phyloP scores from a whole-genome alignment of 495 filamentous ascomycete species.

The Pseudomonodictys pantanalensis region DNA sequence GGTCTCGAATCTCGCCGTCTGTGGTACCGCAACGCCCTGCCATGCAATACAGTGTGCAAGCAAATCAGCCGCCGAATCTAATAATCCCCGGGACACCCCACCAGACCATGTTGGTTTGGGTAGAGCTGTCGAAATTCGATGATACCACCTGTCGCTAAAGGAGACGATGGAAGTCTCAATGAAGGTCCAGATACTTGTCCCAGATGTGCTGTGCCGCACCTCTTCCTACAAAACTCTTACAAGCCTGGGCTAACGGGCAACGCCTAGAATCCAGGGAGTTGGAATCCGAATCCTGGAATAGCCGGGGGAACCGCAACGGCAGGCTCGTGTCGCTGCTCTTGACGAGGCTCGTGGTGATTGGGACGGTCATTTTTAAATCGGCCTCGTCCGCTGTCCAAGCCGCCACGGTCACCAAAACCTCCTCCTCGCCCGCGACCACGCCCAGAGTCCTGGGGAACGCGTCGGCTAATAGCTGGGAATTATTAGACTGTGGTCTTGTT shows the following conservation, averaged over 20 bases:
- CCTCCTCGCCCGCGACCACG: conserved; percentile 56
- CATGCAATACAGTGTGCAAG: conserved; percentile 7
- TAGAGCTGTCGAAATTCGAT: too few species aligned
- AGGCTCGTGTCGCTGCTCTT: conserved; percentile 44
- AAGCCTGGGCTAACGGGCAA: too few species aligned
- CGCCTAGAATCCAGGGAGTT: conserved; percentile 45
- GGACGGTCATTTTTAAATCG: conserved; percentile 46
- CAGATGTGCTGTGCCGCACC: background rate
- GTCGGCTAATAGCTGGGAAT: conserved; percentile 68
- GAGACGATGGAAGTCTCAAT: too few species aligned
- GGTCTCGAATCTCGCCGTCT: background rate
- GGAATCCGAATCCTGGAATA: conserved; percentile 67
- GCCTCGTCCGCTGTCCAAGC: conserved; percentile 25
- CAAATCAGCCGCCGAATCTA: background rate
- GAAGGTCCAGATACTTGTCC: too few species aligned
- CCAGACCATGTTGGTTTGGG: too few species aligned
- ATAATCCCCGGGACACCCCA: too few species aligned
- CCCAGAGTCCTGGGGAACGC: conserved; percentile 65
- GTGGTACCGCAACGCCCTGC: conserved; percentile 5
- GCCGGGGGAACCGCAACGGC: conserved; percentile 57
- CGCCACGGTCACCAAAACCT: conserved; percentile 38
- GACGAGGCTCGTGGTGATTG: conserved; percentile 37
- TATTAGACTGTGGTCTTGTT: background rate
- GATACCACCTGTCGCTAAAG: too few species aligned
- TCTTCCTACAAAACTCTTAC: background rate